These are phyloP conservation scores for Tetragonia tetragonoides DNA, from an alignment of 148 eudicot genomes.

Conservation along the genomic window DNA sequence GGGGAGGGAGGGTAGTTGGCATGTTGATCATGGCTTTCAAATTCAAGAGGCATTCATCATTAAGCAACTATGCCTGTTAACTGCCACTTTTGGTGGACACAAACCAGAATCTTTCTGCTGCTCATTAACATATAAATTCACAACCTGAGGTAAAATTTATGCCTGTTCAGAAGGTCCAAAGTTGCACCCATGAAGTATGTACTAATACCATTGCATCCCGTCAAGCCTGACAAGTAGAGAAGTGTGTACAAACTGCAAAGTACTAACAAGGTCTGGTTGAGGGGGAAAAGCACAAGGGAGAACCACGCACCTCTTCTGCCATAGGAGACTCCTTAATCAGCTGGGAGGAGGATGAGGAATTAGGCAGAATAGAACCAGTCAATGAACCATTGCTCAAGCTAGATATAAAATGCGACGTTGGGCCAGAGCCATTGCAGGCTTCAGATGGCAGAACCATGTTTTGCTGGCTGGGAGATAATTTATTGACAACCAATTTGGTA, in stretches of 20 bases:
- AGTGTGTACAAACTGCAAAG: not conserved
- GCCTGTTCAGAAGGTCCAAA: no score
- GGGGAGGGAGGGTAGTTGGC: no score
- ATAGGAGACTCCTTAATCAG: constrained; percentile 60
- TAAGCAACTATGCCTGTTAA: no score
- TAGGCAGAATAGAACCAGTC: constrained; percentile 54
- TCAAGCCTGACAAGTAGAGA: not conserved
- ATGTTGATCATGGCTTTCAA: no score
- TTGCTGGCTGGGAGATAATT: constrained; percentile 47
- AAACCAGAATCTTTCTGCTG: no score
- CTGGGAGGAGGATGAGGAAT: constrained; percentile 65
- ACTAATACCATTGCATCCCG: not conserved
- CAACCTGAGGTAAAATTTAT: no score
- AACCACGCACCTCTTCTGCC: constrained; percentile 65
- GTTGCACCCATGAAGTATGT: no score
- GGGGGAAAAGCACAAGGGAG: not conserved
- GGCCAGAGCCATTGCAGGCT: constrained; percentile 69
- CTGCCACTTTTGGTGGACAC: no score
- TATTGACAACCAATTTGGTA: constrained; percentile 49
- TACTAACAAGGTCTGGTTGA: not conserved
- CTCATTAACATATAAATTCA: no score
- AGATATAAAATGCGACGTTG: constrained; percentile 76
- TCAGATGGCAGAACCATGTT: constrained; percentile 50
- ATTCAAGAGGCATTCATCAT: no score
- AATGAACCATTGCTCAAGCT: constrained; percentile 69